Evolutionary conservation across 2,329 filamentous ascomycete species (phyloP).

Genomic region (Dothistroma septosporum): DNA sequence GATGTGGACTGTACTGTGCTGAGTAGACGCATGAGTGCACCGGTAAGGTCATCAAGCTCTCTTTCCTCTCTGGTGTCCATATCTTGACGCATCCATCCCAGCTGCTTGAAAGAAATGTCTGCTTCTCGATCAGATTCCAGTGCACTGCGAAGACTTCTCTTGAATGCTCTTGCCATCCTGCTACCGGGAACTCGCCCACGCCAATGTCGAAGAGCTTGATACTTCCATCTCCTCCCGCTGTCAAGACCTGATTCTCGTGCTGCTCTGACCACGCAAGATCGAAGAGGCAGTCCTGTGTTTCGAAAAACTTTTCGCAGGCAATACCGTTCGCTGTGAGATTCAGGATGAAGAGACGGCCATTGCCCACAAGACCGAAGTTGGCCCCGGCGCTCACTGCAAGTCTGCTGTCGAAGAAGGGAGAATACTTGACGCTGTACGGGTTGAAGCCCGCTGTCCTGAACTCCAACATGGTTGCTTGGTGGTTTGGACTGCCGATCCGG

Average conservation of each 20-base stretch:
- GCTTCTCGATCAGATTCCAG: constrained; percentile 90
- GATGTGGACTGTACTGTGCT: constrained; percentile 84
- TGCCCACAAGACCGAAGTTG: constrained; percentile 96
- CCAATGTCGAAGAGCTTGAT: constrained; percentile 89
- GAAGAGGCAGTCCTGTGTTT: constrained; percentile 95
- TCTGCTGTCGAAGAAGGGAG: constrained; percentile 93
- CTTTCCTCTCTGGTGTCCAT: constrained; percentile 69
- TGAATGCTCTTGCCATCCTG: constrained; percentile 89
- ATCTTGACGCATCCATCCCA: constrained; percentile 98
- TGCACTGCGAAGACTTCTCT: constrained; percentile 87
- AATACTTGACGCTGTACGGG: constrained; percentile 96
- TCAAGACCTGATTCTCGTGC: constrained; percentile 89
- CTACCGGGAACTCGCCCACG: constrained; percentile 77
- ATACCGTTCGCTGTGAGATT: constrained; percentile 80
- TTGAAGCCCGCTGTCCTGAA: constrained; percentile 92
- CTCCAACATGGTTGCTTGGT: constrained; percentile 67
- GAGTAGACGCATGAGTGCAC: constrained; percentile 93
- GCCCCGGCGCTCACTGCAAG: constrained; percentile 86
- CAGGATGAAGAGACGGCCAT: constrained; percentile 82
- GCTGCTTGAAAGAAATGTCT: constrained; percentile 82
- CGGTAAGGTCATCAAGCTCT: constrained; percentile 77
- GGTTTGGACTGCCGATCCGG: not conserved
- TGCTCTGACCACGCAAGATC: constrained; percentile 93
- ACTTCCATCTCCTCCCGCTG: constrained; percentile 86
- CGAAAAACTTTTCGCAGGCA: constrained; percentile 81